Evolutionary conservation across 2,329 filamentous ascomycete genomes (phyloP), one percentile per base, ranked within the genome.

Genomic region (Pestalotiopsis sp.): DNA sequence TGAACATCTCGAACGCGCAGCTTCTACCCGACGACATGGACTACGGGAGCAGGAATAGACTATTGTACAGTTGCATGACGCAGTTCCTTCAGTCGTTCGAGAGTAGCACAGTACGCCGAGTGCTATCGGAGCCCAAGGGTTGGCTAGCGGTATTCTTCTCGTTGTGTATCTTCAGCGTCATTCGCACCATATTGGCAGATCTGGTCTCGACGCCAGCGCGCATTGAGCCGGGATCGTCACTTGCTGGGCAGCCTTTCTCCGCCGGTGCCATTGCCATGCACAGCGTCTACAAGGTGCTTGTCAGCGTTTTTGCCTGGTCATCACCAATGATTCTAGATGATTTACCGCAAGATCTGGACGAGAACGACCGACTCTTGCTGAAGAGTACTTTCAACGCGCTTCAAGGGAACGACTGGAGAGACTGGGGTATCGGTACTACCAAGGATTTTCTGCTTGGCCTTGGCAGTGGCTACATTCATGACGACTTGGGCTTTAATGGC

Each of bases 121-220:
- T 78, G n/a, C 76, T 78, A 4, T 75, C 82, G 25, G 80, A 80
- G 27, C 78, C 82, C 9, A 82, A 81, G 71, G 80, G 80, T 67
- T 88, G 86, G 83, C 75, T 88, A 17, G 84, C 87, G 2, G 75
- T 83, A 4, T 87, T 89, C 69, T 79, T 87, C 64, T 84, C 87
- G 13, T 76, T 90, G 20, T 89, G 87, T 75, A 84, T 90, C n/a
- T 88, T 90, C 73, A 89, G 86, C 73, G 80, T 87, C 36, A 82
- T 85, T 23, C 83, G 84, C 63, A 86, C 86, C 1, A 80, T 90
- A 1, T 77, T 89, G 4, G 78, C 84, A 17, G 85, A 88, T 67
- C 78, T 86, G 41, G 78, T 80, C 25, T 78, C 80, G 27, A 77
- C 77, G 23, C 74, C 73, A n/a, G 71, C 77, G 27, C 73, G 77